Evolutionary conservation across 495 filamentous ascomycete genomes (phyloP).

Genomic region (Talaromyces nanjingensis): DNA sequence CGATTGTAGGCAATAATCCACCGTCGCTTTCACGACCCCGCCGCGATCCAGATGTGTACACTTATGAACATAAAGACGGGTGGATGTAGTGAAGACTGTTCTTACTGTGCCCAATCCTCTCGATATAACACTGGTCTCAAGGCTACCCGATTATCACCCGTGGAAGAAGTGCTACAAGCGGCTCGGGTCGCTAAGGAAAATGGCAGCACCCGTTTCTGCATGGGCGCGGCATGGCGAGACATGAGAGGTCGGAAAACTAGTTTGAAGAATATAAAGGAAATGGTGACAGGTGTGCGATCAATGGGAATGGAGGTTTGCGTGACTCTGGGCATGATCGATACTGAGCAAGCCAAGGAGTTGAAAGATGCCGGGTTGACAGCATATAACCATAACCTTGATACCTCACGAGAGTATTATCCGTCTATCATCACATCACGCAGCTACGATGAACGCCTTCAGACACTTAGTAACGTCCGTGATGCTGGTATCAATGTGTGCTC

Average conservation of each 20-base stretch:
- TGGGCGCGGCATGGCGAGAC: slow-evolving; percentile 87
- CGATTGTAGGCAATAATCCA: slow-evolving; percentile 57
- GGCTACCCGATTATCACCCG: slow-evolving; percentile 66
- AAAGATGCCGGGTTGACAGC: slow-evolving; percentile 78
- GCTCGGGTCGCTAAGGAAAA: slow-evolving; percentile 70
- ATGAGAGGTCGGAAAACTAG: slow-evolving; percentile 81
- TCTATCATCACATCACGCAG: slow-evolving; percentile 70
- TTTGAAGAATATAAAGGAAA: slow-evolving; percentile 69
- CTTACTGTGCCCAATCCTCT: slow-evolving; percentile 81
- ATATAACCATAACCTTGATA: slow-evolving; percentile 88
- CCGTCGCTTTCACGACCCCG: slow-evolving; percentile 72
- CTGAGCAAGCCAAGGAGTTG: slow-evolving; percentile 66
- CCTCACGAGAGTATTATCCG: slow-evolving; percentile 77
- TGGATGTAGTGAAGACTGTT: slow-evolving; percentile 81
- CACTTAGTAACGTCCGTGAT: slow-evolving; percentile 65
- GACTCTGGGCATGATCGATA: slow-evolving; percentile 82
- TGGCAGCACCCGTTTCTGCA: slow-evolving; percentile 81
- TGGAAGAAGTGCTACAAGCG: slow-evolving; percentile 69
- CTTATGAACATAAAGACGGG: slow-evolving; percentile 95
- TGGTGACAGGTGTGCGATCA: slow-evolving; percentile 68
- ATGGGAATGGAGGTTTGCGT: slow-evolving; percentile 86
- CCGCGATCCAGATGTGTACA: slow-evolving; percentile 79
- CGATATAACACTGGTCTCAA: slow-evolving; percentile 71
- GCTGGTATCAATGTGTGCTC: slow-evolving; percentile 83
- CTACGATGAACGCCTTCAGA: slow-evolving; percentile 76